Conservation (phyloP, 2,329 filamentous ascomycete species). For the Juglanconis juglandina region DNA sequence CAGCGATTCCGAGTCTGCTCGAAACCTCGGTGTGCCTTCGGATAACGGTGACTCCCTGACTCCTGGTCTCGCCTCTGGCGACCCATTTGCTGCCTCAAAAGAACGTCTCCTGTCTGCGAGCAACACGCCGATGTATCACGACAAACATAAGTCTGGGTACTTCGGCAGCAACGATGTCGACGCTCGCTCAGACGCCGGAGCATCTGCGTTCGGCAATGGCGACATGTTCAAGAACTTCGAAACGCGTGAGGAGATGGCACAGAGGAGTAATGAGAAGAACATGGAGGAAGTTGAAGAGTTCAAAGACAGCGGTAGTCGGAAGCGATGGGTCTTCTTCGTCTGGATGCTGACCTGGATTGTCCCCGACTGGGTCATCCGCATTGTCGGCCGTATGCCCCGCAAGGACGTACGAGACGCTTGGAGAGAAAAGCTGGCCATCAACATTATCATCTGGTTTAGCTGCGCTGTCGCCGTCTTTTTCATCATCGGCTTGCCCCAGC, state of each 20-base stretch:
- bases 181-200: slow-evolving; percentile 83
- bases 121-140: slow-evolving; percentile 61
- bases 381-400: slow-evolving; percentile 78
- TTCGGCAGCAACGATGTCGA: slow-evolving; percentile 73
- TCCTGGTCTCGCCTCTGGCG: slow-evolving; percentile 43
- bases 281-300: slow-evolving; percentile 88
- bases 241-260: slow-evolving; percentile 88
- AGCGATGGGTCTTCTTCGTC: slow-evolving; percentile 85
- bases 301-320: slow-evolving; percentile 72
- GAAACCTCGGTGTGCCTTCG: slow-evolving; percentile 49
- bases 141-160: slow-evolving; percentile 75
- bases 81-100: slow-evolving; percentile 61
- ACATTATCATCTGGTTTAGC: slow-evolving; percentile 90
- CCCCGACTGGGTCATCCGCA: slow-evolving; percentile 77
- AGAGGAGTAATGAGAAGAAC: slow-evolving; percentile 88
- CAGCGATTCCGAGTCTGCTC: slow-evolving; percentile 54
- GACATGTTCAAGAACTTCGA: slow-evolving; percentile 99
- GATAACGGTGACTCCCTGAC: slow-evolving; percentile 62
- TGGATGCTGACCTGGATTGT: slow-evolving; percentile 82
- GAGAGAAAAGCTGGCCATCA: slow-evolving; percentile 97
- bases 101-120: slow-evolving; percentile 54
- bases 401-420: slow-evolving; percentile 91
- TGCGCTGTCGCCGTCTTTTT: slow-evolving; percentile 81
- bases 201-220: slow-evolving; percentile 83
- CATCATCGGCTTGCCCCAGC: slow-evolving; percentile 78